Base-by-base conservation (phyloP, 2,329 filamentous ascomycete genomes). In the Aspergillus amoenus region DNA sequence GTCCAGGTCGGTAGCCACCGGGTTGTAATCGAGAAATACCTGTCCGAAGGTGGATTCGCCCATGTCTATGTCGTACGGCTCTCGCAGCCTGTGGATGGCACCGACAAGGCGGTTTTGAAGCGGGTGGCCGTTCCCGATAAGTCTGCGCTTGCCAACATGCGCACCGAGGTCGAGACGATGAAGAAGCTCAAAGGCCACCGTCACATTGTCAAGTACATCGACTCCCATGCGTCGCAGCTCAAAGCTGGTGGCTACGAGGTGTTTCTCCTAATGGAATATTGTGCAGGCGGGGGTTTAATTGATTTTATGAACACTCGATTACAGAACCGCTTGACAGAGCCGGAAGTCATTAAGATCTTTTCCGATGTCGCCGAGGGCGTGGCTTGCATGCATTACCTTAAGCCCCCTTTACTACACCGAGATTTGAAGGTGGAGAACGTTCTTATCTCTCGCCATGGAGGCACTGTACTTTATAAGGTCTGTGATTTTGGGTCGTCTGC, bases 301-400 rank as follows among this genome's bases (percentile, higher is more conserved):
- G 94, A 99, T 78, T 99, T 97, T 74, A 99, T 99, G 94, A 99
- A 99, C 77, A 99, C 94, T 37, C 86, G 94, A 52, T 79, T 99
- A 68, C 94, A 99, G 77, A 93, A 99, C 74, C 89, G 94, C 50
- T 82, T 99, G 75, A 99, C 93, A 37, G 94, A 99, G 79, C 93
- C 94, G 49, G 94, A 99, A 80, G 96, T 99, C 66, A 80, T 99
- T 67, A 89, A 93, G 79, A 97, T 99, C 76, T 97, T 99, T 77
- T 89, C 89, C 51, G 94, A 99, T 73, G 91, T 97, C 55, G 90
- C 93, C 47, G 93, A 97, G 78, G 94, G 94, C 39, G 92, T 99
- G 44, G 94, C 94, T 30, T 96, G 92, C 73, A 99, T 99, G 94
- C 94, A 99, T 77, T 99, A 99, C 76, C 86, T 99, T 48, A 95